These are phyloP conservation scores for Globisporangium okanoganense DNA, from an alignment of 352 stramenopile species.

Conservation along the genomic window DNA sequence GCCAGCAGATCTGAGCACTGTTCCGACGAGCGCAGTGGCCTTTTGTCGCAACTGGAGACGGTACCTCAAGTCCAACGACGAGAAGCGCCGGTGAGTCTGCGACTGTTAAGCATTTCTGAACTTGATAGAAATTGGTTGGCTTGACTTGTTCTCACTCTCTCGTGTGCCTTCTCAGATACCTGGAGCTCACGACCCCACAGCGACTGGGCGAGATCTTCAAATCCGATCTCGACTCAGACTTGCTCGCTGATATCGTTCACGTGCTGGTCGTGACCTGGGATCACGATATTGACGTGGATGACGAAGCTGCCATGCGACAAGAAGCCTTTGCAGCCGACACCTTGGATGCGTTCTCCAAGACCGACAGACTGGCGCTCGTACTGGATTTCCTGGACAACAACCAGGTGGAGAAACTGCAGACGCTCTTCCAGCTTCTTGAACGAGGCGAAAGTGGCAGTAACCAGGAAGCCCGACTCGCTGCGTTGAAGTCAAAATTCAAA, in stretches of 20 bases:
- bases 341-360: constrained; percentile 41
- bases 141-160: neutral
- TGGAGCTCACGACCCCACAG: constrained; percentile 46
- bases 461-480: neutral
- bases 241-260: constrained; percentile 63
- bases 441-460: neutral
- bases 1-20: constrained; percentile 18
- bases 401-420: constrained; percentile 42
- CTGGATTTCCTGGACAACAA: constrained; percentile 72
- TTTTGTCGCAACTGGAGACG: constrained; percentile 75
- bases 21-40: constrained; percentile 42
- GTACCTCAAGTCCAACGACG: constrained; percentile 45
- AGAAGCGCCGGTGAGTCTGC: constrained; percentile 41
- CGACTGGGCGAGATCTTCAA: constrained; percentile 55
- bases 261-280: constrained; percentile 35
- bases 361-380: constrained; percentile 50
- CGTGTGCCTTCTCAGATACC: constrained; percentile 32
- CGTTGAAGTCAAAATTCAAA: constrained; percentile 13
- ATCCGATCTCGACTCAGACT: constrained; percentile 64
- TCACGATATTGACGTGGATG: constrained; percentile 9
- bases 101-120: neutral
- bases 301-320: neutral
- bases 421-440: constrained; percentile 22
- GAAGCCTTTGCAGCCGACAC: constrained; percentile 32
- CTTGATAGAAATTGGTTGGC: no score